Base-by-base conservation (phyloP, 306 rosid genomes). In the Fragaria vesca region DNA sequence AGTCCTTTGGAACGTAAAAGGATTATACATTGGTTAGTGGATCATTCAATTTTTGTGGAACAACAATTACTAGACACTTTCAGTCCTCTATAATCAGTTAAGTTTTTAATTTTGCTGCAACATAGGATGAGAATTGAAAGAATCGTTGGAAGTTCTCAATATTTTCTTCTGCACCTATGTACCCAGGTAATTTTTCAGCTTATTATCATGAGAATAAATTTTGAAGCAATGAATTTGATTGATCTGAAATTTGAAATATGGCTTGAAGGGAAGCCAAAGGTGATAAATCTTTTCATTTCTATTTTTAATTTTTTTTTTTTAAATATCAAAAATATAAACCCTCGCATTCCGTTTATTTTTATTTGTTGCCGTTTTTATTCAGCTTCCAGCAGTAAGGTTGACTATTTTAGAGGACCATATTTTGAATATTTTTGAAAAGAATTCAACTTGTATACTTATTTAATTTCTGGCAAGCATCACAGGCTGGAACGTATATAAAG, bases 401-500 rank as follows among this genome's bases (percentile, higher is more conserved):
- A 18, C 3, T 60, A 3, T 51, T 30, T 42, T 72, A 12, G 4
- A 20, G 38, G 12, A 51, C 36, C 32, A 51, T 1, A 7, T 30
- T 15, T 70, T 8, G 30, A 5, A 8, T 2, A 15, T 47, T 8
- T 50, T 18, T 13, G 5, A 20, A 50, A 20, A 48, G 10, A 30
- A 47, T 38, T 52, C 7, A 50, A 30, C 26, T 17, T 30, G 8
- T 71, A 9, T 50, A 20, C 62, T 20, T 20, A 10, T 12, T 52
- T 51, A 54, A 32, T 54, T 72, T 12, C 55, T 9, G 5, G 48
- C 66, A 16, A 8, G 6, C 12, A 51, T 21, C 60, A 65, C 90
- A 95, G 97, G 99, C 97, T 65, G 97, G 99, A 81, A 95, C 99
- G 51, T 95, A 95, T 78, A 93, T 95, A 76, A 95, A 95, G 87